phyloP scores from a whole-genome alignment of 495 filamentous ascomycete species.

The Annulohypoxylon maeteangense region DNA sequence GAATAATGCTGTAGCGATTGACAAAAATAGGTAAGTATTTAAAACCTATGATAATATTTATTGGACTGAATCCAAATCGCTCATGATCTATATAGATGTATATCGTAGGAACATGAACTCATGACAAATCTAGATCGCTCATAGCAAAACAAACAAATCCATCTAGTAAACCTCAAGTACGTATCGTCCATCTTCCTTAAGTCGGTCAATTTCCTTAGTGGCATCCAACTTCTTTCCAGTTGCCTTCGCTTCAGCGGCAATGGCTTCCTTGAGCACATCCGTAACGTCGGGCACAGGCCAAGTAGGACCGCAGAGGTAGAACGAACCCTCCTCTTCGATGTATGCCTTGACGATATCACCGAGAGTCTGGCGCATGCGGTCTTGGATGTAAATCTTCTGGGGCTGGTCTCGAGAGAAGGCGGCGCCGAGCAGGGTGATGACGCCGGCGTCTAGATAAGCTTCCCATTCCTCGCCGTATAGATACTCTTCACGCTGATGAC shows the following conservation, averaged over 20 bases:
- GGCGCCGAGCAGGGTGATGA: slow-evolving; percentile 91
- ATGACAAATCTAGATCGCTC: slow-evolving; percentile 20
- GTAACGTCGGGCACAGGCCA: slow-evolving; percentile 99
- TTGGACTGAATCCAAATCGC: not conserved
- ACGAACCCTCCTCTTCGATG: slow-evolving; percentile 85
- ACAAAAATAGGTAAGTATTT: no score
- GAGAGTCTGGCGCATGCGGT: slow-evolving; percentile 91
- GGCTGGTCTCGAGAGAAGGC: slow-evolving; percentile 97
- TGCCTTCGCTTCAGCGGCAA: slow-evolving; percentile 76
- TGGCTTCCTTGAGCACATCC: slow-evolving; percentile 90
- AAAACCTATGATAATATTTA: not conserved
- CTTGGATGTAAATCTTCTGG: slow-evolving; percentile 99
- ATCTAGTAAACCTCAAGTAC: slow-evolving; percentile 93
- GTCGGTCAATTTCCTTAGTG: slow-evolving; percentile 92
- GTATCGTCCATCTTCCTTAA: slow-evolving; percentile 94
- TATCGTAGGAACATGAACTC: not conserved
- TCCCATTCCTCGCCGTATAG: slow-evolving; percentile 99
- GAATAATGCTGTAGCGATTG: not conserved
- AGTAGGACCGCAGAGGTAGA: slow-evolving; percentile 97
- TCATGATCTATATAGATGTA: slow-evolving; percentile 19
- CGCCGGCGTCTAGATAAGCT: slow-evolving; percentile 92
- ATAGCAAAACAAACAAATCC: not conserved
- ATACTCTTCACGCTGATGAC: slow-evolving; percentile 98
- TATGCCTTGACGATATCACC: slow-evolving; percentile 90
- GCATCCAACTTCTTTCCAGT: slow-evolving; percentile 82